These are phyloP conservation scores for Aspergillus persii DNA, from an alignment of 2,329 filamentous ascomycete species.

Conservation along the genomic window DNA sequence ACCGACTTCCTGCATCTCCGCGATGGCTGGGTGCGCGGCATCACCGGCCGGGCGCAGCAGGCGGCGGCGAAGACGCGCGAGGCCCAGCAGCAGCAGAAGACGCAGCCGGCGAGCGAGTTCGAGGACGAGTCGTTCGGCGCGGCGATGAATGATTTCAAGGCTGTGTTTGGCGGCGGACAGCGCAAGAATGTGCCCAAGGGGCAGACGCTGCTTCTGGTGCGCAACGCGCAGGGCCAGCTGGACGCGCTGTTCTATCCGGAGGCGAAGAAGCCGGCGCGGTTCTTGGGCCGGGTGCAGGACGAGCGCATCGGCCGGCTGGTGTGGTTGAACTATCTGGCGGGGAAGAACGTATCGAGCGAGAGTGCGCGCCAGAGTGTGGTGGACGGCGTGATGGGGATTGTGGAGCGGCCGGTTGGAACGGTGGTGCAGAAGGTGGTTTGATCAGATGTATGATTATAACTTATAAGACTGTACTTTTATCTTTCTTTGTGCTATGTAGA, in stretches of 20 bases:
- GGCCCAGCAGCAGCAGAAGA: constrained; percentile 3
- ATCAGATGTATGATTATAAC: constrained; percentile 6
- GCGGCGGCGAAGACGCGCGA: constrained; percentile 49
- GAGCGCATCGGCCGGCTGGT: constrained; percentile 76
- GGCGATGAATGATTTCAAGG: constrained; percentile 74
- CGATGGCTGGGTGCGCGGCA: constrained; percentile 84
- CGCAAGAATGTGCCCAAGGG: constrained; percentile 70
- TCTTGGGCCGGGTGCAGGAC: constrained; percentile 71
- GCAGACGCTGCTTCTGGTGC: constrained; percentile 70
- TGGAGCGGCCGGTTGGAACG: constrained; percentile 82
- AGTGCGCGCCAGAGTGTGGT: constrained; percentile 76
- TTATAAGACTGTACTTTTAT: neutral
- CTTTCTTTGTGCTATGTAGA: too few relatives aligned
- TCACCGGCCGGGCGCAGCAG: constrained; percentile 68
- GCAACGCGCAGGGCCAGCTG: constrained; percentile 65
- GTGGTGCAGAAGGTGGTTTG: constrained; percentile 71
- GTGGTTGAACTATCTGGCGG: constrained; percentile 88
- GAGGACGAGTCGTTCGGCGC: constrained; percentile 73
- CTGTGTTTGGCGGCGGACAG: constrained; percentile 72
- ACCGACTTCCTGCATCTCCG: constrained; percentile 92
- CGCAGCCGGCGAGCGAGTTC: constrained; percentile 42
- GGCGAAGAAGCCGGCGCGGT: constrained; percentile 48
- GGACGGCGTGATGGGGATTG: constrained; percentile 82
- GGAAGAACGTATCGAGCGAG: constrained; percentile 83
- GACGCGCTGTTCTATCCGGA: constrained; percentile 63